Conservation (phyloP, 768 basidiomycete genomes). For the Trametes villosa region DNA sequence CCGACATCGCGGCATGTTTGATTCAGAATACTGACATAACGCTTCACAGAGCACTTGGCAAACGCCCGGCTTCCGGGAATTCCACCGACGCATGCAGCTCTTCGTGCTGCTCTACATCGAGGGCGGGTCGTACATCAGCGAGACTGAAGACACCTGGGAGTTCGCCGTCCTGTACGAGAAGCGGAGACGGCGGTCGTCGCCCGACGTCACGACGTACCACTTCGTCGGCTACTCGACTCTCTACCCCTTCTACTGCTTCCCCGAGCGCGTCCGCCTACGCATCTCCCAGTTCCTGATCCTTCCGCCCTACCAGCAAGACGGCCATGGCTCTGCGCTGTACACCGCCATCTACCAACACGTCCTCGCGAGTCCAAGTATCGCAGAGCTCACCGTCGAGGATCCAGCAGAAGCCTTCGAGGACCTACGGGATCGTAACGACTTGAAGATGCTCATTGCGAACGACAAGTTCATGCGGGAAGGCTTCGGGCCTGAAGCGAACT, state of each 20-base stretch:
- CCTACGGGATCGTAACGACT: constrained; percentile 89
- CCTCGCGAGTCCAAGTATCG: constrained; percentile 63
- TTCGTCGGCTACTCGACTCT: constrained; percentile 94
- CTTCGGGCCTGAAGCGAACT: constrained; percentile 48
- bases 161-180: constrained; percentile 91
- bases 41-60: constrained; percentile 72
- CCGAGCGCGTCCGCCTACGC: constrained; percentile 85
- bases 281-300: constrained; percentile 96
- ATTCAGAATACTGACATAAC: constrained; percentile 4
- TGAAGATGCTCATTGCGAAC: constrained; percentile 72
- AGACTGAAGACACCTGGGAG: constrained; percentile 94
- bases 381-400: constrained; percentile 97
- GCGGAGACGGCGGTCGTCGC: constrained; percentile 59
- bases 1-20: not conserved
- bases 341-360: constrained; percentile 81
- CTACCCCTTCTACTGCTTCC: constrained; percentile 95
- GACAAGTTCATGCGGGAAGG: constrained; percentile 73
- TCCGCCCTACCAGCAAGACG: constrained; percentile 85
- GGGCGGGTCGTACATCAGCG: constrained; percentile 92
- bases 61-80: constrained; percentile 88
- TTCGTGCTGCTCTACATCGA: constrained; percentile 96
- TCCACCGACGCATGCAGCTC: constrained; percentile 90
- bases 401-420: constrained; percentile 98
- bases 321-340: constrained; percentile 93
- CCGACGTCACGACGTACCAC: constrained; percentile 72